Evolutionary conservation across 202 grass and related monocot genomes (phyloP).

Genomic region (Elaeis oleifera): DNA sequence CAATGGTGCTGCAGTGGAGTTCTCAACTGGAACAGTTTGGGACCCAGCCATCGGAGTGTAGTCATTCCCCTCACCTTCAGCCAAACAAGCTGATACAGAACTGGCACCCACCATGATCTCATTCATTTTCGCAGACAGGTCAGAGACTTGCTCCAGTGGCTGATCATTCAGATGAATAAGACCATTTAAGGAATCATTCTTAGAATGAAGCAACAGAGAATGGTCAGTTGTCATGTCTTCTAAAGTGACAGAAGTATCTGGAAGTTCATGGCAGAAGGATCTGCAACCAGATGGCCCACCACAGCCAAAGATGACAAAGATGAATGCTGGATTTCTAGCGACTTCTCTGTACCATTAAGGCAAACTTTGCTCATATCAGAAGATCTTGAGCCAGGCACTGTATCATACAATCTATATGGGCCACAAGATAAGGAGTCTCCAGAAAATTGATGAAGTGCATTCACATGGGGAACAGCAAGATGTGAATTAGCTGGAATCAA

Average conservation of each 20-base stretch:
- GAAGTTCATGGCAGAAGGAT: constrained; percentile 25
- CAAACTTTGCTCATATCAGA: constrained; percentile 13
- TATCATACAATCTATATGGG: neutral
- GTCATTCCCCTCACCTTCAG: neutral
- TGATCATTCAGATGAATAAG: constrained; percentile 21
- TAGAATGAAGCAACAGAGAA: constrained; percentile 11
- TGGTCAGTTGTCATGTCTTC: constrained; percentile 14
- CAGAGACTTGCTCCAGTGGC: constrained; percentile 5
- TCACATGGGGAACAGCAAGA: neutral
- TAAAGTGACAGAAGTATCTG: neutral
- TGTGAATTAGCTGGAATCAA: neutral
- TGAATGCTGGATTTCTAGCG: constrained; percentile 22
- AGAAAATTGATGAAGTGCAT: neutral
- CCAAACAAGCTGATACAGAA: neutral
- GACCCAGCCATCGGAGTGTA: constrained; percentile 23
- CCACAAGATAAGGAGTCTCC: constrained; percentile 5
- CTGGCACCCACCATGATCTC: neutral
- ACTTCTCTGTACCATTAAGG: constrained; percentile 22
- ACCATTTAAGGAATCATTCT: neutral
- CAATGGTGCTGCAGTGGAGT: constrained; percentile 12
- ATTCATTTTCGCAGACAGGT: constrained; percentile 23
- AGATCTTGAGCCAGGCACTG: neutral
- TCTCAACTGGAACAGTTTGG: constrained; percentile 21
- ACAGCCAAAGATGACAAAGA: constrained; percentile 28
- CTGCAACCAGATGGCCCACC: constrained; percentile 22